Evolutionary conservation across 2,329 filamentous ascomycete genomes (phyloP).

Genomic region (Xylaria sp.): DNA sequence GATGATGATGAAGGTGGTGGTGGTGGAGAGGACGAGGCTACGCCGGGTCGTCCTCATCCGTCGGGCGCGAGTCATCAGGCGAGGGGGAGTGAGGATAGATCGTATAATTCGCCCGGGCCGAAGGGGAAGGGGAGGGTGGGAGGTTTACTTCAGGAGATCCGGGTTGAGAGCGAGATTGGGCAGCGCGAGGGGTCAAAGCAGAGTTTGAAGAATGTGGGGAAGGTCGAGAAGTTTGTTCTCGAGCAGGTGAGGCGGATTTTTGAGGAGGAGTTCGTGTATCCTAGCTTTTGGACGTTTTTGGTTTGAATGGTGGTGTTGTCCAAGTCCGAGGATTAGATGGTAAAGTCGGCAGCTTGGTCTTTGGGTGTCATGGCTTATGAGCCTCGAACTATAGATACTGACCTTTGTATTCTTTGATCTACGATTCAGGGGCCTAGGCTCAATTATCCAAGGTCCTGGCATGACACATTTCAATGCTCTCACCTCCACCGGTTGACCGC

Average conservation of each 20-base stretch:
- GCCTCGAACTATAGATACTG: no score
- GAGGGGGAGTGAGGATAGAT: conserved; percentile 23
- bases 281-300: conserved; percentile 97
- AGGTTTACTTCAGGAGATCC: conserved; percentile 88
- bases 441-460: no score
- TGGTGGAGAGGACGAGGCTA: conserved; percentile 37
- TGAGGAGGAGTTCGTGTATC: conserved; percentile 98
- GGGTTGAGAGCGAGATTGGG: conserved; percentile 97
- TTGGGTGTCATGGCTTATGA: no score
- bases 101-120: conserved; percentile 49
- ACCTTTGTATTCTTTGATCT: no score
- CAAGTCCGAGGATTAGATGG: no score
- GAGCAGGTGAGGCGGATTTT: conserved; percentile 97
- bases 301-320: conserved; percentile 61
- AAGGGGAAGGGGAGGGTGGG: conserved; percentile 61
- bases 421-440: no score
- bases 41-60: conserved; percentile 38
- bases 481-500: no score
- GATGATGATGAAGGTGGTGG: conserved; percentile 55
- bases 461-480: no score
- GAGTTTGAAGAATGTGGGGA: conserved; percentile 97
- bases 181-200: conserved; percentile 91
- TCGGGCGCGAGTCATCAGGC: conserved; percentile 20
- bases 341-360: no score
- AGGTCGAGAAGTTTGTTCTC: conserved; percentile 96